These are phyloP conservation scores for Populus hybrid DNA, from an alignment of 441 rosid species.

Conservation along the genomic window DNA sequence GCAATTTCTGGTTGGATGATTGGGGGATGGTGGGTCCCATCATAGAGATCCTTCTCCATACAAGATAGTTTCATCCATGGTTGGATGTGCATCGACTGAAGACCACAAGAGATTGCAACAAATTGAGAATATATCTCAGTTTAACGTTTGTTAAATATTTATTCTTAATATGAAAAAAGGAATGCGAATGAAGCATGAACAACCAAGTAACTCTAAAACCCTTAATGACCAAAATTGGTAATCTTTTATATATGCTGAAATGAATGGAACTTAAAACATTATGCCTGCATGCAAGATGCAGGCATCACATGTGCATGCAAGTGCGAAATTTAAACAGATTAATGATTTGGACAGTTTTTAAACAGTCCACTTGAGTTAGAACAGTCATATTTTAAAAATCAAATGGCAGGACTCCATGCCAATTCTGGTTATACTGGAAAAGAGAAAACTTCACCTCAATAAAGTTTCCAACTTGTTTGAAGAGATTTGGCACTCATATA, in stretches of 20 bases:
- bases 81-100: slow-evolving; percentile 88
- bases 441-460: no score
- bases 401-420: no score
- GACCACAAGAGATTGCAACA: slow-evolving; percentile 18
- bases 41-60: slow-evolving; percentile 96
- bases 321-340: no score
- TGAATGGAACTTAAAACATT: background rate
- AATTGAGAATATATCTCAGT: slow-evolving; percentile 11
- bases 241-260: background rate
- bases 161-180: background rate
- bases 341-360: no score
- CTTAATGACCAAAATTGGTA: background rate
- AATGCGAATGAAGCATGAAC: background rate
- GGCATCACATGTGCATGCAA: no score
- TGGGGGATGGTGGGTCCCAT: slow-evolving; percentile 91
- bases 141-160: background rate
- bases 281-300: no score
- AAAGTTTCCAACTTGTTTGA: no score
- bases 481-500: no score
- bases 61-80: slow-evolving; percentile 92
- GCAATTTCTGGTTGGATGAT: slow-evolving; percentile 89
- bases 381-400: no score
- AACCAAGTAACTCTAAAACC: background rate
- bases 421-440: no score
- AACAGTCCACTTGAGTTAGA: no score